phyloP scores from a whole-genome alignment of 1,284 basidiomycete genomes.

The Marasmius sp. region DNA sequence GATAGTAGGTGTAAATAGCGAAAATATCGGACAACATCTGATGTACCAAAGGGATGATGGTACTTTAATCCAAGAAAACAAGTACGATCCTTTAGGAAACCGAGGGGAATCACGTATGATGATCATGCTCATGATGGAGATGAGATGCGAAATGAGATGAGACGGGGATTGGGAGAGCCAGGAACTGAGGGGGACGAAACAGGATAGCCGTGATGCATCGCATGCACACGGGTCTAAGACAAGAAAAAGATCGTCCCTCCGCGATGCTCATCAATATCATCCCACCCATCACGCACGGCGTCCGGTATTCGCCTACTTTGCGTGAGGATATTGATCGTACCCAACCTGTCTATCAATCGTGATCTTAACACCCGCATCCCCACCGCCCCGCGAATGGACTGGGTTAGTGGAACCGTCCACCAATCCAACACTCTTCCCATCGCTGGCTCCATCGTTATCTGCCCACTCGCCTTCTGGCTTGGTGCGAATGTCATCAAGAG shows the following conservation, averaged over 20 bases:
- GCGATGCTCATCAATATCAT: neutral
- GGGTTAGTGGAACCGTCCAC: slow-evolving; percentile 20
- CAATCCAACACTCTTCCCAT: slow-evolving; percentile 50
- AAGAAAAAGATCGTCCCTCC: neutral
- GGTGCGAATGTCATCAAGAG: slow-evolving; percentile 60
- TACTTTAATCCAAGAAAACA: neutral
- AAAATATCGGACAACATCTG: no score
- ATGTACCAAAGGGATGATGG: no score
- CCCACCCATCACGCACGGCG: neutral
- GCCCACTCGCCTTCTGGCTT: slow-evolving; percentile 50
- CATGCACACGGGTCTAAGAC: neutral
- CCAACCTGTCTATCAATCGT: slow-evolving; percentile 56
- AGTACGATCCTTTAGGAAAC: neutral
- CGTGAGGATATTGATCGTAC: slow-evolving; percentile 37
- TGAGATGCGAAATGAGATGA: neutral
- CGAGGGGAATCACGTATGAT: neutral
- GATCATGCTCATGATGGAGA: no score
- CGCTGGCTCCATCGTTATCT: slow-evolving; percentile 30
- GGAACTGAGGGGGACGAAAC: neutral
- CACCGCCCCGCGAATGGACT: slow-evolving; percentile 13
- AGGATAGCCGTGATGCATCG: neutral
- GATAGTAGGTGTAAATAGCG: no score
- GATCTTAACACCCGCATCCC: slow-evolving; percentile 47
- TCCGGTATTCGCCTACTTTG: slow-evolving; percentile 16
- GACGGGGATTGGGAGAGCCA: neutral